Conservation (phyloP, 129 eudicot species). For the Kitagawia praeruptora region DNA sequence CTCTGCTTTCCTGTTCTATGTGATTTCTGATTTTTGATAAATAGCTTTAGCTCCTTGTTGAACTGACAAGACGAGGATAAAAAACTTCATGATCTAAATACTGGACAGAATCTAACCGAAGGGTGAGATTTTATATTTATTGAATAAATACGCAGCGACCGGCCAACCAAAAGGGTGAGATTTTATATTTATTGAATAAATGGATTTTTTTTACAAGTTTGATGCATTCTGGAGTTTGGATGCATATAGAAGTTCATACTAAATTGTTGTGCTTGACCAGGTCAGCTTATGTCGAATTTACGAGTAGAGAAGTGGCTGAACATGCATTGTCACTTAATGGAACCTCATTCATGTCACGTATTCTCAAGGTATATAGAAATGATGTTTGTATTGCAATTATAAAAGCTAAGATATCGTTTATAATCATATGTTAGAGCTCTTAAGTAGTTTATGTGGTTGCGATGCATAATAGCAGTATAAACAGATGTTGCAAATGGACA, state of each 20-base stretch:
- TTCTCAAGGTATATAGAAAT: constrained; percentile 55
- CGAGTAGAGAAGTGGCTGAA: constrained; percentile 77
- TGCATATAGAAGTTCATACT: background rate
- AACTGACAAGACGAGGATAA: no score
- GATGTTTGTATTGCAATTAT: background rate
- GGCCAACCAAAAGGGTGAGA: constrained; percentile 90
- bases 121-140: no score
- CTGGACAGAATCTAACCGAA: no score
- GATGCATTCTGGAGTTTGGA: background rate
- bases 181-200: background rate
- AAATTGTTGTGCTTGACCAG: constrained; percentile 35
- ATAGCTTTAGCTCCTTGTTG: no score
- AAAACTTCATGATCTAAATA: no score
- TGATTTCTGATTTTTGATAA: no score
- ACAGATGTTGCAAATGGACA: background rate
- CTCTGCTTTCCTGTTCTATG: no score
- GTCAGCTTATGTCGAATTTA: constrained; percentile 90
- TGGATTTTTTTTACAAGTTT: background rate
- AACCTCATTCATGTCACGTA: constrained; percentile 91
- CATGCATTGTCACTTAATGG: constrained; percentile 77
- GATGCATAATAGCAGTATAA: background rate
- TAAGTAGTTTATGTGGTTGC: background rate
- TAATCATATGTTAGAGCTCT: background rate
- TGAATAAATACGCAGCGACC: constrained; percentile 60
- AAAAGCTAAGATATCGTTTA: background rate